These are phyloP conservation scores for Hymenoscyphus fructigenus DNA, from an alignment of 2,329 filamentous ascomycete genomes.

Conservation along the genomic window DNA sequence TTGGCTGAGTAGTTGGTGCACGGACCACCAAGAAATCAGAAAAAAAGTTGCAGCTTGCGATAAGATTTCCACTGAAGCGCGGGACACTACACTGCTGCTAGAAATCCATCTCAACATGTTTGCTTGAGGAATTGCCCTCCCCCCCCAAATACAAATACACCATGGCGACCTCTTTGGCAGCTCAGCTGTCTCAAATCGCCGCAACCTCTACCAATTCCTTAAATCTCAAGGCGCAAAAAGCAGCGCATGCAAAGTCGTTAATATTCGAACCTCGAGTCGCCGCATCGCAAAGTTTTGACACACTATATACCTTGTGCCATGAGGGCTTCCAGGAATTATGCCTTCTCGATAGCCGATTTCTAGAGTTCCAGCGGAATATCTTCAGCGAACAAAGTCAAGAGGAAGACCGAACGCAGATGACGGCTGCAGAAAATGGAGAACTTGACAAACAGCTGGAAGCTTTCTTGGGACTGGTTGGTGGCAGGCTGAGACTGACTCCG, in stretches of 20 bases:
- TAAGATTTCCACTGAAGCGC: slow-evolving; percentile 8
- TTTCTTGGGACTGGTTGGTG: slow-evolving; percentile 78
- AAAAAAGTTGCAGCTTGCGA: slow-evolving; percentile 18
- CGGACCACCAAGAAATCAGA: not conserved
- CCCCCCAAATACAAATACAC: slow-evolving; percentile 11
- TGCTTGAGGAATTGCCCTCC: slow-evolving; percentile 3
- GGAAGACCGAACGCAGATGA: slow-evolving; percentile 86
- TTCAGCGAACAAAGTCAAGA: slow-evolving; percentile 93
- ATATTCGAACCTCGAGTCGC: slow-evolving; percentile 88
- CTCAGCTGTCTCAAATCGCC: slow-evolving; percentile 91
- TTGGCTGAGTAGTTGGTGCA: not conserved
- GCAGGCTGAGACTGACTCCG: slow-evolving; percentile 77
- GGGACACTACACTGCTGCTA: not conserved
- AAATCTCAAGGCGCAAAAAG: slow-evolving; percentile 89
- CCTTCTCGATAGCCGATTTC: slow-evolving; percentile 77
- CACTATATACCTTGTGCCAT: slow-evolving; percentile 79
- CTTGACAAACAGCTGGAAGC: slow-evolving; percentile 75
- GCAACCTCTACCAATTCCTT: slow-evolving; percentile 86
- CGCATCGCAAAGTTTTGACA: slow-evolving; percentile 84
- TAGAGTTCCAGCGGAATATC: slow-evolving; percentile 70
- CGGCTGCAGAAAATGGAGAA: slow-evolving; percentile 74
- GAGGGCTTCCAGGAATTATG: slow-evolving; percentile 93
- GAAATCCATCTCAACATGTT: slow-evolving; percentile 9
- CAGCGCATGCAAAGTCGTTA: slow-evolving; percentile 88
- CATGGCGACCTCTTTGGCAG: slow-evolving; percentile 85